Conservation (phyloP, 2,329 filamentous ascomycete genomes). For the Pseudocercospora vitis region DNA sequence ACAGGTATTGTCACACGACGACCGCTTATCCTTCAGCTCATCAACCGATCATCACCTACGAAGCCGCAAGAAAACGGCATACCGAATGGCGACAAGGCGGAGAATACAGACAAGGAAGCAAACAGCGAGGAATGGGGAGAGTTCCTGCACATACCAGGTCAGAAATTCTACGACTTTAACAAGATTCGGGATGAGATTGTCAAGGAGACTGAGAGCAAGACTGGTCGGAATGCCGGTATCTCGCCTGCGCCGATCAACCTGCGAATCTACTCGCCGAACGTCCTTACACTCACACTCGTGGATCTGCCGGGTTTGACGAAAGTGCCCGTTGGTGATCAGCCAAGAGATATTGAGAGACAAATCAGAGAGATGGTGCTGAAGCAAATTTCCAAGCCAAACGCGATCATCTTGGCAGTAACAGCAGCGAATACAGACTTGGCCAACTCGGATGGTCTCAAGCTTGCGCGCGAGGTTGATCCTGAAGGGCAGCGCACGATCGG, state of each 20-base stretch:
- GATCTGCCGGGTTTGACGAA: slow-evolving; percentile 96
- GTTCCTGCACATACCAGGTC: slow-evolving; percentile 94
- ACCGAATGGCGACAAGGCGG: slow-evolving; percentile 67
- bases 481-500: slow-evolving; percentile 97
- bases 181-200: slow-evolving; percentile 98
- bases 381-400: slow-evolving; percentile 97
- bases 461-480: slow-evolving; percentile 93
- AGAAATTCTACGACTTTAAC: slow-evolving; percentile 97
- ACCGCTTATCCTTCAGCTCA: slow-evolving; percentile 94
- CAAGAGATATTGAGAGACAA: slow-evolving; percentile 92
- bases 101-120: slow-evolving; percentile 70
- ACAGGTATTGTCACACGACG: slow-evolving; percentile 96
- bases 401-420: slow-evolving; percentile 94
- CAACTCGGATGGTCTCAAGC: slow-evolving; percentile 95
- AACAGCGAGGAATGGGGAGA: slow-evolving; percentile 98
- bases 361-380: slow-evolving; percentile 98
- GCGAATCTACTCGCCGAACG: slow-evolving; percentile 96
- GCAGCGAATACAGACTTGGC: slow-evolving; percentile 97
- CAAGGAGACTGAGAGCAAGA: slow-evolving; percentile 93
- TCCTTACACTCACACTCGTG: slow-evolving; percentile 92
- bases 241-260: slow-evolving; percentile 96
- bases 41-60: slow-evolving; percentile 69
- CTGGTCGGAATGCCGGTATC: slow-evolving; percentile 93
- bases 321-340: slow-evolving; percentile 94
- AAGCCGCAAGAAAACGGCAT: slow-evolving; percentile 71